Conservation (phyloP, 78 protist genomes). For the Dictyostelium brefeldianum region DNA sequence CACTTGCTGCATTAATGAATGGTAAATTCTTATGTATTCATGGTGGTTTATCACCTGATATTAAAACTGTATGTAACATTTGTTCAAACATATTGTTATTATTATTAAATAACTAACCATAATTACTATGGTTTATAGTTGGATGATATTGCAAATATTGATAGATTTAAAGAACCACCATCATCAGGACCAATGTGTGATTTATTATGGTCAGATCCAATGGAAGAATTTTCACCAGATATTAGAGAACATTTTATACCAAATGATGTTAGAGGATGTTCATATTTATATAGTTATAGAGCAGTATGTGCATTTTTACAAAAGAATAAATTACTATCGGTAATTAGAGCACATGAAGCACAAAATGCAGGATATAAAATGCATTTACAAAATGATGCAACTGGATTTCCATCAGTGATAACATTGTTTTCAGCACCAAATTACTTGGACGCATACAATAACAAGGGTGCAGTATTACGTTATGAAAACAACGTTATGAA, state of each 20-base stretch:
- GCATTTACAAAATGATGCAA: slow-evolving; percentile 88
- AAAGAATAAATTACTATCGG: slow-evolving; percentile 92
- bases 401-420: slow-evolving; percentile 98
- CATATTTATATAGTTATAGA: slow-evolving; percentile 88
- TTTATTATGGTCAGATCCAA: slow-evolving; percentile 99
- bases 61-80: slow-evolving; percentile 82
- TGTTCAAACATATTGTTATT: neutral
- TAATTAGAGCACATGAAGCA: slow-evolving; percentile 99
- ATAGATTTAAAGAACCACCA: slow-evolving; percentile 98
- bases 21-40: slow-evolving; percentile 96
- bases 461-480: slow-evolving; percentile 94
- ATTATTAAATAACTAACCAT: neutral
- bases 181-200: slow-evolving; percentile 97
- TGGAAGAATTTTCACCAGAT: slow-evolving; percentile 90
- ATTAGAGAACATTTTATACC: slow-evolving; percentile 85
- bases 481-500: slow-evolving; percentile 96
- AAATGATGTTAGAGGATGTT: slow-evolving; percentile 97
- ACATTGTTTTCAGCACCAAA: slow-evolving; percentile 99
- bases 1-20: slow-evolving; percentile 96
- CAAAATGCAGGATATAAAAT: slow-evolving; percentile 94
- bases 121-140: slow-evolving; percentile 31
- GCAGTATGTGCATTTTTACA: slow-evolving; percentile 96
- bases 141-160: slow-evolving; percentile 91
- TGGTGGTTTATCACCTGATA: slow-evolving; percentile 98
- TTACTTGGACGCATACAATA: slow-evolving; percentile 97